A percentile compares a stretch with the other conserved stretches of the same genome.
Evolutionary conservation across 2,329 filamentous ascomycete species (phyloP).

Genomic region (Chaetomium sp.): DNA sequence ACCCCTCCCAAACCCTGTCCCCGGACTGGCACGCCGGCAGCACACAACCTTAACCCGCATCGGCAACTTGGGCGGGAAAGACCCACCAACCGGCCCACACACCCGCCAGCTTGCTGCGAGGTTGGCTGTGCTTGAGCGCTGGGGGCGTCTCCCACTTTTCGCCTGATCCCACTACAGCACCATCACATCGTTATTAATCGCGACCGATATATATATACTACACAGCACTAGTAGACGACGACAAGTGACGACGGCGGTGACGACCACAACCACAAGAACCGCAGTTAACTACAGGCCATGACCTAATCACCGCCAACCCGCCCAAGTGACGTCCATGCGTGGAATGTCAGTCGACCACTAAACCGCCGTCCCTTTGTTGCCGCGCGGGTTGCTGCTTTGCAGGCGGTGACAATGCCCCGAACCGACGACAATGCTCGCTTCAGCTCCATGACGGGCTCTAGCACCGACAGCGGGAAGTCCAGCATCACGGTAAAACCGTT

Average conservation of each 20-base stretch:
- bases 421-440: constrained; percentile 66
- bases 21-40: neutral
- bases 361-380: constrained; percentile 28
- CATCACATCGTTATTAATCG: constrained; percentile 20
- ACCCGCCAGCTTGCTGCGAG: constrained; percentile 10
- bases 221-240: neutral
- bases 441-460: constrained; percentile 66
- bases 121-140: neutral
- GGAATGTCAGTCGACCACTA: constrained; percentile 30
- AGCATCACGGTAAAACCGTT: constrained; percentile 63
- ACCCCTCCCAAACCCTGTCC: neutral
- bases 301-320: constrained; percentile 26
- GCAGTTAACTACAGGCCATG: constrained; percentile 25
- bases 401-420: constrained; percentile 63
- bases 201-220: neutral
- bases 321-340: constrained; percentile 23
- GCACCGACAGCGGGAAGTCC: constrained; percentile 67
- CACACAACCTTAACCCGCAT: neutral
- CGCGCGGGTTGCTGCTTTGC: constrained; percentile 30
- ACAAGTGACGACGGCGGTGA: neutral
- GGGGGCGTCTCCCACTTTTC: constrained; percentile 27
- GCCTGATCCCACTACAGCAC: constrained; percentile 15
- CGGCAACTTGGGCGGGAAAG: neutral
- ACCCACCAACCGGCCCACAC: constrained; percentile 22
- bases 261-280: neutral